Base-by-base conservation (phyloP, 257 asterid species). In the Nicotiana undulata region DNA sequence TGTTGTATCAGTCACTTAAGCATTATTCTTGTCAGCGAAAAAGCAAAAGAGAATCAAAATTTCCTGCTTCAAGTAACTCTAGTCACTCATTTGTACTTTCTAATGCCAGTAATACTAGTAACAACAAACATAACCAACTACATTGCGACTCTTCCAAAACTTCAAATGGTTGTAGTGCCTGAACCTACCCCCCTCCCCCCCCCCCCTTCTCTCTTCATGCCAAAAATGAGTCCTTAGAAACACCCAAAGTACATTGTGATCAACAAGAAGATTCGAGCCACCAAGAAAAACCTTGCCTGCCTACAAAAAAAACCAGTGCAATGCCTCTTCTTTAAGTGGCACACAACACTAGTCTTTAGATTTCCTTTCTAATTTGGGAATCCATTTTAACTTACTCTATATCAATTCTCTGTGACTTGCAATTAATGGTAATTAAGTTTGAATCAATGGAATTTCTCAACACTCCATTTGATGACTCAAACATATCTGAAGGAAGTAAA, bases 211-310 rank as follows among this genome's bases (percentile, higher is more conserved):
- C 81, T 81, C 83, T 81, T 81, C 92, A 86, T 90, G 90, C 90
- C 46, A 84, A 82, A n/a, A 89, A 85, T 79, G 91, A 88, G 90
- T 76, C 84, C 51, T 79, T 83, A 84, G 85, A 86, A 86, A 87
- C 90, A 70, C 87, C 88, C 90, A 81, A 87, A 86, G 55, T 79
- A 79, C 85, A 79, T 68, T 75, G 80, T 79, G 87, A 66, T 82
- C 51, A 86, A 80, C 97, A 81, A 90, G 86, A 94, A 92, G 89
- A 90, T 92, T 89, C 93, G 86, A 86, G 63, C 68, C 70, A 75
- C 81, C 20, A 49, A 75, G 79, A 32, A 81, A 89, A 75, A 70
- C 80, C 28, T 67, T 66, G 56, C 53, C 74, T 63, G 72, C 80
- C 84, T 20, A 77, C 82, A 77, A 34, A 61, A 16, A 24, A n/a